These are phyloP conservation scores for Symbiodinium pilosum DNA, from an alignment of 73 alveolate genomes.

Conservation along the genomic window DNA sequence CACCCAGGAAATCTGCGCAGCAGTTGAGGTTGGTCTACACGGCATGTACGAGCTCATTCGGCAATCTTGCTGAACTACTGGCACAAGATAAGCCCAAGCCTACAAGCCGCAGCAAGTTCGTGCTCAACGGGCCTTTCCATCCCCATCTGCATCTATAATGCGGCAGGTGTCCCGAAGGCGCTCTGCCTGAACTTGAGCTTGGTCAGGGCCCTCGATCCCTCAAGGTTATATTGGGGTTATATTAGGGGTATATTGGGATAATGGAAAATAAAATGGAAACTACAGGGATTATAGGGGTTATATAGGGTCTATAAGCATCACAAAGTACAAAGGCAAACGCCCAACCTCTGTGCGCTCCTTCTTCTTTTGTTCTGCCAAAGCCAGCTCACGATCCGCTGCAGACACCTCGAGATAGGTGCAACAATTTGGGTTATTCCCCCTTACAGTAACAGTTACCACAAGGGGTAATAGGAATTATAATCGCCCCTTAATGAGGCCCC, in stretches of 20 bases:
- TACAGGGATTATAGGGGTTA: too few species aligned
- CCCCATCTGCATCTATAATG: slow-evolving; percentile 65
- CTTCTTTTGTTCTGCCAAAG: slow-evolving; percentile 81
- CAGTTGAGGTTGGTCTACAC: not conserved
- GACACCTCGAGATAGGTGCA: slow-evolving; percentile 32
- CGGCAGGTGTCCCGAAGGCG: slow-evolving; percentile 85
- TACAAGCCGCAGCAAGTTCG: too few species aligned
- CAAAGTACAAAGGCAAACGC: too few species aligned
- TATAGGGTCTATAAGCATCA: too few species aligned
- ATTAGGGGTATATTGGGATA: too few species aligned
- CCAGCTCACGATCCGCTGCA: slow-evolving; percentile 80
- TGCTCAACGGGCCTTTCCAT: slow-evolving; percentile 61
- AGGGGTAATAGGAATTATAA: too few species aligned
- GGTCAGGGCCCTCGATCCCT: not conserved
- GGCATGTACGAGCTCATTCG: too few species aligned
- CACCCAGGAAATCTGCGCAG: slow-evolving; percentile 75
- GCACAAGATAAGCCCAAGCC: too few species aligned
- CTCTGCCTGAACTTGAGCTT: not conserved
- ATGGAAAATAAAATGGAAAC: too few species aligned
- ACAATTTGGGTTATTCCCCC: too few species aligned
- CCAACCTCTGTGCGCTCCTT: slow-evolving; percentile 77
- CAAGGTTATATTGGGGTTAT: not conserved
- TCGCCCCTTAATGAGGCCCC: too few species aligned
- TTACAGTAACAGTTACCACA: not conserved
- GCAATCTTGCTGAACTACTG: too few species aligned